Base-by-base conservation (phyloP, 2,329 filamentous ascomycete genomes). In the Dothidotthia symphoricarpi region DNA sequence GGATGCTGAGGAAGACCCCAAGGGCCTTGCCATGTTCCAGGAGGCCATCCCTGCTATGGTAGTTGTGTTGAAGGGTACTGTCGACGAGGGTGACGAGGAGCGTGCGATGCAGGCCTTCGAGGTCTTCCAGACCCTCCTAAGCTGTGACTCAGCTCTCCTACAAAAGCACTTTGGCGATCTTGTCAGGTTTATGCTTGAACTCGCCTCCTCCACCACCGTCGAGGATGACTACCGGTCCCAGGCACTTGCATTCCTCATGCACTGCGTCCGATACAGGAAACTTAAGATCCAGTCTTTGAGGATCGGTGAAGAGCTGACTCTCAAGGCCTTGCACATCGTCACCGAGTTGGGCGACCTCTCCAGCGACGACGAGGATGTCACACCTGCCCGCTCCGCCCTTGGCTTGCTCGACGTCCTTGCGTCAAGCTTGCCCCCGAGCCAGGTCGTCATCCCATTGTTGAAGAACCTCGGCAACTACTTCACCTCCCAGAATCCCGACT, bases 81-180 rank as follows among this genome's bases (percentile, higher is more conserved):
- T 97, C 41, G 80, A 88, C 56, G 78, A 79, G 40, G 79, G 80
- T 40, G 86, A 96, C 56, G 90, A 96, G 56, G 90, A 95, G 63
- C 85, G 86, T 64, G 83, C 86, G 55, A 88, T 91, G 75, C 83
- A 91, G 63, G 82, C 88, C 16, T 98, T 97, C 57, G 93, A 97
- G 66, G 89, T 95, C 52, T 95, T 97, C 79, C 93, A 97, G 74
- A 93, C 88, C 34, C 83, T 96, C 58, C 80, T 98, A 36, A 86
- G 86, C 49, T 95, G 88, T 66, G 91, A 96, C 65, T 85, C 88
- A 19, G 80, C 87, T 31, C 79, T 97, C 34, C 75, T 97, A 35
- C 86, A 84, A 51, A 76, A 80, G 38, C 90, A 96, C 72, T 88
- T 98, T 61, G 88, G 85, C 64, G 88, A 96, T 58, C 78, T 98